Base-by-base conservation (phyloP, 176 grass and related monocot genomes). In the Aegilops speltoides region DNA sequence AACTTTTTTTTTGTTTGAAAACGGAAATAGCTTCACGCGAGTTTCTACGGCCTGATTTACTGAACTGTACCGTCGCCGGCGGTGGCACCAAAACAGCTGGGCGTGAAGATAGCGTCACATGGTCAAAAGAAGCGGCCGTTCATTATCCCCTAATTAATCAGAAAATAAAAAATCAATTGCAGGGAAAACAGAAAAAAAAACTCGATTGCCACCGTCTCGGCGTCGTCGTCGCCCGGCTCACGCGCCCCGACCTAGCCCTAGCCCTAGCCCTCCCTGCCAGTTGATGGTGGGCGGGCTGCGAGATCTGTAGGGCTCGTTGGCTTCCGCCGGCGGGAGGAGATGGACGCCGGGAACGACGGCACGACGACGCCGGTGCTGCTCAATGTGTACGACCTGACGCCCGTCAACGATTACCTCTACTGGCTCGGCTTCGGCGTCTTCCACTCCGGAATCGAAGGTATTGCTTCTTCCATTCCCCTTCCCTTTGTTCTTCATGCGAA, bases 381-480 rank as follows among this genome's bases (percentile, higher is more conserved):
- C 88, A 95, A 95, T 67, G 89, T 95, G 7, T 95, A 95, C 86
- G 93, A 95, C 79, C 88, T 95, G 8, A 91, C 91, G 34, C 86
- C 88, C 77, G 87, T 86, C 20, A 95, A 95, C 84, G 81, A 95
- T 73, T 95, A 93, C 72, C 84, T 95, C 52, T 95, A 95, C 68
- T 89, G 89, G 88, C 41, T 93, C 64, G 93, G 93, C 71, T 86
- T 95, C 72, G 93, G 93, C 17, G 74, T 95, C 77, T 95, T 93
- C 88, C 93, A 95, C 73, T 95, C 93, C 25, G 93, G 93, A 62
- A 95, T 95, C 81, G 91, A 95, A 95, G 93, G 93, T 91, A 46
- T 11, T 8, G 3, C 14, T 20, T 20, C 48, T 0, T 56, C 57
- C 17, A 36, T 7, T 12, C 4, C 7, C 54, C 43, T 56, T 2